Base-by-base conservation (phyloP, 345 rosid genomes). In the Gossypium sturtianum region DNA sequence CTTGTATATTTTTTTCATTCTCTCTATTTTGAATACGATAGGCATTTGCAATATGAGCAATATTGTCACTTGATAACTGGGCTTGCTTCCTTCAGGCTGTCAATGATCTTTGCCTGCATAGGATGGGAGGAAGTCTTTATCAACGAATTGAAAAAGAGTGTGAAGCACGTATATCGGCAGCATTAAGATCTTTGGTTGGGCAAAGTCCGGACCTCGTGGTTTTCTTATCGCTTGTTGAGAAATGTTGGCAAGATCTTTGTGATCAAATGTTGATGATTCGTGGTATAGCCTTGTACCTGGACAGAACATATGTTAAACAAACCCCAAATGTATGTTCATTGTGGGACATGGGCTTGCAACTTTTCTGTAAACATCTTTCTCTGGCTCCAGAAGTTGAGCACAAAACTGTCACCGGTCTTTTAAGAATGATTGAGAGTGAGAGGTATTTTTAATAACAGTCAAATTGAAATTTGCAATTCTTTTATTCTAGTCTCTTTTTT, bases 291-390 rank as follows among this genome's bases (percentile, higher is more conserved):
- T 89, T 95, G 86, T 82, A 83, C 81, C 85, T 95, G 16, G 99
- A 95, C 83, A 87, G 97, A 80, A 93, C 94, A 52, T 93, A 93
- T 77, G 98, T 93, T 74, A 95, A 93, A 82, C 98, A 89, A 79
- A 91, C 86, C 77, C 87, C 94, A 62, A 88, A 83, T 83, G 90
- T 91, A 60, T 89, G 90, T 19, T 95, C 98, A 0, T 77, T 95
- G 72, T 95, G 99, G 99, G 98, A 93, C 82, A 93, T 93, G 99
- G 99, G 99, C 71, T 84, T 95, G 89, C 98, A 90, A 70, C 97
- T 95, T 76, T 95, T 93, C 80, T 84, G 94, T 61, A 93, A 91
- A 84, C 90, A 89, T 85, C 97, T 94, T 80, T 86, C 94, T 73
- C 66, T 90, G 75, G 86, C 86, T 74, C 81, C 85, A 25, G 98